A percentile compares a stretch with the other conserved stretches of the same genome.
Evolutionary conservation across 2,329 filamentous ascomycete genomes (phyloP).

Genomic region (Septoria linicola): DNA sequence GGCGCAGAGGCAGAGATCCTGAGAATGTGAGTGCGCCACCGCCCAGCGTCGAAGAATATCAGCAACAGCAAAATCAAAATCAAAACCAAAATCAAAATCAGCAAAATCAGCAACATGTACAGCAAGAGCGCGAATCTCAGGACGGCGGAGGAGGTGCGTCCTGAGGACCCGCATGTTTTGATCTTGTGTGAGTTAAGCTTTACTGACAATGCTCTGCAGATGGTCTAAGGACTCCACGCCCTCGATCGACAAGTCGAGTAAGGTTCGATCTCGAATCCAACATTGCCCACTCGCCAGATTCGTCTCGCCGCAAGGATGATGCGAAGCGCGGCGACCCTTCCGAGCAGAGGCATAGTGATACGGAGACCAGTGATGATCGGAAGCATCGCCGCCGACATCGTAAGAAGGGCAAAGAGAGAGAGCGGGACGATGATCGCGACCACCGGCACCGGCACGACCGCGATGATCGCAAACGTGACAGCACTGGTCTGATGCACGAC

Average conservation of each 20-base stretch:
- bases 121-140: constrained; percentile 33
- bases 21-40: constrained; percentile 51
- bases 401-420: constrained; percentile 23
- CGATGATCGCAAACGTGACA: constrained; percentile 18
- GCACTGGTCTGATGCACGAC: constrained; percentile 28
- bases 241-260: constrained; percentile 34
- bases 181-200: constrained; percentile 1
- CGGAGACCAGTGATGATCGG: constrained; percentile 24
- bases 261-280: constrained; percentile 37
- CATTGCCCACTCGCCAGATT: constrained; percentile 32
- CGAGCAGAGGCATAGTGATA: constrained; percentile 22
- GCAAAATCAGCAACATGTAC: constrained; percentile 12
- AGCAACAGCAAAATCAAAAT: constrained; percentile 14
- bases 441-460: constrained; percentile 6
- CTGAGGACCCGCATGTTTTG: constrained; percentile 20
- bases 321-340: constrained; percentile 26
- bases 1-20: constrained; percentile 34
- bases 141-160: constrained; percentile 31
- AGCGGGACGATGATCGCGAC: constrained; percentile 17
- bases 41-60: constrained; percentile 19
- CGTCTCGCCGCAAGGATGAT: constrained; percentile 25
- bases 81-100: constrained; percentile 5
- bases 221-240: constrained; percentile 32
- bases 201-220: constrained; percentile 24
- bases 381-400: constrained; percentile 24